Base-by-base conservation (phyloP, 2,329 filamentous ascomycete species). In the Dothistroma septosporum region DNA sequence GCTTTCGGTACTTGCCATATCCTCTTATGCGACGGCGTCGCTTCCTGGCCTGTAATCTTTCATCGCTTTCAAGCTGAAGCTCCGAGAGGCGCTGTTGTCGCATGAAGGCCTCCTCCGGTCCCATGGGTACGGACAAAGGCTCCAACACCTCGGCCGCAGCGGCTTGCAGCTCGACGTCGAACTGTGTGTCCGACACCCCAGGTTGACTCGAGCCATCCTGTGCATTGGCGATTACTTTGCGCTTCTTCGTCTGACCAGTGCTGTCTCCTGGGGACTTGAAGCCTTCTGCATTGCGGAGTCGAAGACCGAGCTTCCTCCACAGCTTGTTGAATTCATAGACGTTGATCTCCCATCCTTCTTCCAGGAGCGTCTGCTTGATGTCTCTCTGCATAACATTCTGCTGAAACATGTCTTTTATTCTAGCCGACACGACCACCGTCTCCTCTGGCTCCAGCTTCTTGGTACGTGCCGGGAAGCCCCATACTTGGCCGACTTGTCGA, bases 391-490 rank as follows among this genome's bases (percentile, higher is more conserved):
- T 82, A 14, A 85, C 80, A 70, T 93, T 94, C 67, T 79, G 80
- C 72, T 90, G 87, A 90, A 90, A 94, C 68, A 94, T 80, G 75
- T 92, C 84, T 70, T 86, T 87, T 62, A 93, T 82, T 32, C 90
- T 85, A 19, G 82, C 82, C 46, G 90, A 84, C 8, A 93, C 82
- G 24, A 78, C 79, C 71, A 91, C 88, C 70, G 88, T 89, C 71
- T 91, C 85, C 1, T 87, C 86, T 0, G 86, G 86, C 61, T 87
- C 86, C 67, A 89, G 86, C 73, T 89, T 87, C 73, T 91, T 91
- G 60, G 82, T 84, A 44, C 66, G 65, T 10, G 61, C 44, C 14
- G 90, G 89, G 67, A 94, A 93, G 8, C 85, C 83, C 91, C 91
- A 94, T 72, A 85, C 81, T 70, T 76, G 64, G 6, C 16, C 14